Evolutionary conservation across 176 grass and related monocot species (phyloP), one percentile per base, ranked within the genome.

Genomic region (Eleusine coracana): DNA sequence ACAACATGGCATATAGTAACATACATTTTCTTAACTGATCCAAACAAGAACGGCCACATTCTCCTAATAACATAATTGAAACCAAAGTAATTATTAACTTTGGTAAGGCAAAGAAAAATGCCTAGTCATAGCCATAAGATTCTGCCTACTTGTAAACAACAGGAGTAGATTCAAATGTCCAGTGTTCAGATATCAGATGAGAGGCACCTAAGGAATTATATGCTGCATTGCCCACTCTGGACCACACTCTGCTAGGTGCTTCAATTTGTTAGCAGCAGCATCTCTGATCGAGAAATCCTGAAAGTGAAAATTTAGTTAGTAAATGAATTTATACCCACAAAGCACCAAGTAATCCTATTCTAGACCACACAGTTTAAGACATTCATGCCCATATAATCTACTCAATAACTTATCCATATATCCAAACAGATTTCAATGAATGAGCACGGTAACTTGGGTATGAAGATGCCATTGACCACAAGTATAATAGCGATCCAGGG

Each of bases 181-280:
- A 76, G 17, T 82, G 14, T 5, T 71, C 3, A 38, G 7, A 72
- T 12, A 68, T n/a, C 28, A 80, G 21, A 78, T 14, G 46, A 67
- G 31, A 34, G 10, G 36, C 68, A 93, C 96, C 96, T 98, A 91
- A 37, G 92, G 93, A 89, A 95, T 84, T 85, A 98, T 95, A 75
- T 98, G 91, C 70, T 95, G 91, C 93, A 98, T 95, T 42, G 92
- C 89, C 96, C 93, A 98, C 21, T 98, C 96, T 70, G 96, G 96
- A 44, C 96, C 89, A 54, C 93, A 98, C 67, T 98, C 96, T 34
- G 96, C 91, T 20, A 98, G 78, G 18, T 93, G 91, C 80, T 98
- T 98, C 49, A 98, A 92, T 66, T 98, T 98, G 83, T 93, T 95
- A 28, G 91, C 91, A 4, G 93, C 96, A 70, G 96, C 91, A 88